Conservation (phyloP, 345 rosid genomes). For the Camelina hispida region DNA sequence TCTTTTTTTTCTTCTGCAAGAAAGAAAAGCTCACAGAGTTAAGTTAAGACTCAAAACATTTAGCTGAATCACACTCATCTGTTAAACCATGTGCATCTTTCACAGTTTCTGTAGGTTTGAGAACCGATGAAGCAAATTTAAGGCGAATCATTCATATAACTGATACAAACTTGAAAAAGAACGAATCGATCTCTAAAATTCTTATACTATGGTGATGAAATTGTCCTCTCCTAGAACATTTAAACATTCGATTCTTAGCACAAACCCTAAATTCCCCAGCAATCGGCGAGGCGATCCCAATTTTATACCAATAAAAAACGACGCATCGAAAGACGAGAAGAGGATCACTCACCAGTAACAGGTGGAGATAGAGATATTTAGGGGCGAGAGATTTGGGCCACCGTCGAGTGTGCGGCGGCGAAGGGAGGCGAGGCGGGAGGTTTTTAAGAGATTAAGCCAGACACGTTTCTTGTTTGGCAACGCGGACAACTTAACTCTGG, state of each 20-base stretch:
- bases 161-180: background rate
- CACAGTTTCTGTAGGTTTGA: background rate
- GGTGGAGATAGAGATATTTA: background rate
- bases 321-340: background rate
- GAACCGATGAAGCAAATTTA: constrained; percentile 3
- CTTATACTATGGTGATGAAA: constrained; percentile 11
- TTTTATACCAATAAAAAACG: background rate
- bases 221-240: background rate
- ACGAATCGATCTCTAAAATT: background rate
- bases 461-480: constrained; percentile 26
- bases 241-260: background rate
- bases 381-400: background rate
- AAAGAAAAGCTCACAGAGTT: constrained; percentile 15
- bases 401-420: constrained; percentile 24
- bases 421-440: constrained; percentile 10
- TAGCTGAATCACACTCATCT: background rate
- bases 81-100: background rate
- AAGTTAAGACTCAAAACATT: constrained; percentile 19
- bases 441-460: constrained; percentile 2
- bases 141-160: background rate
- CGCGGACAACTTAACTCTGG: background rate
- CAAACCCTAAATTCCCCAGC: constrained; percentile 27
- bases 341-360: constrained; percentile 18
- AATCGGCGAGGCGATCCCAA: background rate
- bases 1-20: constrained; percentile 36